phyloP scores from a whole-genome alignment of 1,139 yeast species.

The Diutina pseudorugosa region DNA sequence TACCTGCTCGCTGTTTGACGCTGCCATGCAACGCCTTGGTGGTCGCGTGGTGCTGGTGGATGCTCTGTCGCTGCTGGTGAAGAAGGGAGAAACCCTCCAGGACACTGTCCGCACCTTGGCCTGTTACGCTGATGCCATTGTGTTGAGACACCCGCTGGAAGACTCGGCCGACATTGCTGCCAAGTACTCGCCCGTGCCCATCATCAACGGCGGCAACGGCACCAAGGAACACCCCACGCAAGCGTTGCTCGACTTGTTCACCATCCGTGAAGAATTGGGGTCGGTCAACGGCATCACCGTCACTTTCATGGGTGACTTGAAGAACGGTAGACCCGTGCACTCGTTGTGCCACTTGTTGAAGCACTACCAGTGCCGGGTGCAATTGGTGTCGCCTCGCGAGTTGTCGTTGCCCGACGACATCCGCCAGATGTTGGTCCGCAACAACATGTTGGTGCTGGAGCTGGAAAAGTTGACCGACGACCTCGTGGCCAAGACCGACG shows the following conservation, averaged over 20 bases:
- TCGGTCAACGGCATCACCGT: constrained; percentile 96
- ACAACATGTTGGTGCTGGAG: constrained; percentile 63
- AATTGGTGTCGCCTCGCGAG: constrained; percentile 85
- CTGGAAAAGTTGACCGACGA: constrained; percentile 70
- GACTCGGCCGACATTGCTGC: constrained; percentile 91
- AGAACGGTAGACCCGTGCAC: constrained; percentile 97
- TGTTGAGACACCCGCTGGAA: constrained; percentile 90
- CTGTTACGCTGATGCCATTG: constrained; percentile 94
- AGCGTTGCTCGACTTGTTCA: constrained; percentile 92
- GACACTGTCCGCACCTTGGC: constrained; percentile 93
- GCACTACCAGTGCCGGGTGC: constrained; percentile 88
- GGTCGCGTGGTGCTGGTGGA: constrained; percentile 90
- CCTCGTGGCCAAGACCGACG: constrained; percentile 82
- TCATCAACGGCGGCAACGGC: constrained; percentile 97
- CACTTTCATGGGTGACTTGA: constrained; percentile 98
- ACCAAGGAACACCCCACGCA: constrained; percentile 98
- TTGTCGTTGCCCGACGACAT: constrained; percentile 69
- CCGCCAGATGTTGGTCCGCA: constrained; percentile 47
- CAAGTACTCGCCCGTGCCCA: constrained; percentile 92
- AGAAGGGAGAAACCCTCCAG: constrained; percentile 96
- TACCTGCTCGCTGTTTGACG: constrained; percentile 92
- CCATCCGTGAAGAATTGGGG: constrained; percentile 97
- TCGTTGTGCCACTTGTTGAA: constrained; percentile 84
- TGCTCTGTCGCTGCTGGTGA: constrained; percentile 79
- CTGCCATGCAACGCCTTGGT: constrained; percentile 99